Conservation (phyloP, 73 alveolate species). For the Chromera velia region DNA sequence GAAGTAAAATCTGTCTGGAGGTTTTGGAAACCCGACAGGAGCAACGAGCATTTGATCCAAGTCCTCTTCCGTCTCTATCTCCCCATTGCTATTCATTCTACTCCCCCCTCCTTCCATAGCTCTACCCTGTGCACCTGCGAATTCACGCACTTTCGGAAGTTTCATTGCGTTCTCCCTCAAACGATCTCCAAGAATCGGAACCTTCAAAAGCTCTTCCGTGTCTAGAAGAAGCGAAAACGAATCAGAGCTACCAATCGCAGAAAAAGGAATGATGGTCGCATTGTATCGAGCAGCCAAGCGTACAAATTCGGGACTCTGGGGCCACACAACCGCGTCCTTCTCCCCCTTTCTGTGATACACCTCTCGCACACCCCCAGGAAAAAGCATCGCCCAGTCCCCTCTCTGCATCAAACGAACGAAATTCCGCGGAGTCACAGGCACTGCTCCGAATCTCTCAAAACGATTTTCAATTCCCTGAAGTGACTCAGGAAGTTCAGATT, state of each 20-base stretch:
- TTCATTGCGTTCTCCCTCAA: background rate
- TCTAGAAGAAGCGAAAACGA: background rate
- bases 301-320: background rate
- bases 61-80: no score
- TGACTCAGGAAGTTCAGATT: no score
- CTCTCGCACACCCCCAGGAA: background rate
- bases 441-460: background rate
- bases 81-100: no score
- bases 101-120: no score
- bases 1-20: background rate
- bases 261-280: background rate
- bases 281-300: background rate
- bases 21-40: background rate
- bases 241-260: background rate
- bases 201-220: background rate
- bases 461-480: no score
- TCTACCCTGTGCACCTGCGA: no score
- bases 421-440: background rate
- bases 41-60: background rate
- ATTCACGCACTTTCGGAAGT: background rate
- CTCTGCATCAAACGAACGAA: background rate
- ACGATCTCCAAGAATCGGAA: background rate
- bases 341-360: background rate
- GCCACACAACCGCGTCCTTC: background rate
- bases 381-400: background rate